Base-by-base conservation (phyloP, 257 asterid species). In the Nicotiana otophora region DNA sequence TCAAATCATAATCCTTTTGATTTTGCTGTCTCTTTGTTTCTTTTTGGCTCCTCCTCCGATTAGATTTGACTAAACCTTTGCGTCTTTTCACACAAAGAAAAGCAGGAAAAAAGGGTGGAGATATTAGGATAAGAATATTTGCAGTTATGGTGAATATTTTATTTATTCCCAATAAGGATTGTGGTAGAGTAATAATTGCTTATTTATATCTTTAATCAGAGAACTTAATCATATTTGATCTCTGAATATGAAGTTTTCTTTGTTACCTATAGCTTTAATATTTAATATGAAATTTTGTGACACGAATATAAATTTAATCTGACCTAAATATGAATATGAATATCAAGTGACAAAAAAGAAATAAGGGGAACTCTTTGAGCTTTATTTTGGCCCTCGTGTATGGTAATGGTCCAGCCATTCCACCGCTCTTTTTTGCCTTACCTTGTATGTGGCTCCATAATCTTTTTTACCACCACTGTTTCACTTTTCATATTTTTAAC, bases 21-120 rank as follows among this genome's bases (percentile, higher is more conserved):
- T 68, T 68, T 23, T 80, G 80, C 16, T 81, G 69, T 70, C 64
- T n/a, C 42, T 66, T 66, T 80, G 64, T 55, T 26, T 53, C 62
- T 10, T 33, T 78, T 42, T 39, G 54, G 28, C 55, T 42, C 48
- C 48, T 72, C 16, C 55, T 4, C 17, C 57, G 19, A 53, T 53
- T 53, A 76, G 78, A 81, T 64, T 82, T 80, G 57, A 33, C 42
- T 75, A 34, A 76, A 80, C 63, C 62, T 82, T 84, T 86, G 72
- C 75, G 81, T 85, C 89, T 85, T 86, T 83, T 81, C 86, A 78
- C 81, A 83, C 63, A 88, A 78, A 83, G 57, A 36, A 46, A 34
- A 60, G 4, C 61, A 65, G 58, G 75, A 67, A 16, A 23, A 46
- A 16, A 72, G 30, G 72, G 55, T 46, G 4, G 77, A 34, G 10